A percentile compares a stretch with the other conserved stretches of the same genome.
Conservation (phyloP, 179 eudicot species). For the Patellifolia procumbens region DNA sequence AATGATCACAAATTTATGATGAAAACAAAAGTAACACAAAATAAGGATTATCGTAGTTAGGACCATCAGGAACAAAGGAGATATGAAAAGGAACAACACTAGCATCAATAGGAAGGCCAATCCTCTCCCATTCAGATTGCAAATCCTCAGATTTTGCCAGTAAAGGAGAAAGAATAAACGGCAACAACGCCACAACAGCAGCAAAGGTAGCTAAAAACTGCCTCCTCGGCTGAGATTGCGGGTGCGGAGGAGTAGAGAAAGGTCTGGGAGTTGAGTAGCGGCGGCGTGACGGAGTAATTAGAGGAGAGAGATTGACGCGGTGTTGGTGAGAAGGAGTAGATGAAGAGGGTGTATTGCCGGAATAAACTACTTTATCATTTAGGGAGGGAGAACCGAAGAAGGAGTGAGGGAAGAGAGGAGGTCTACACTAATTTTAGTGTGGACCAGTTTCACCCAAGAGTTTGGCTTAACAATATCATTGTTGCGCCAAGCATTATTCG, state of each 20-base stretch:
- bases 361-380: no score
- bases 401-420: no score
- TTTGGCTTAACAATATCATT: no score
- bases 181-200: slow-evolving; percentile 9
- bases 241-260: not conserved
- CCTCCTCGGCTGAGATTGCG: slow-evolving; percentile 10
- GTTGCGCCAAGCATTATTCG: no score
- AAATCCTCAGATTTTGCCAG: slow-evolving; percentile 45
- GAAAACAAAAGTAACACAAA: no score
- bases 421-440: no score
- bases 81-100: slow-evolving; percentile 95
- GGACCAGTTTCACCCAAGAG: no score
- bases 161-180: slow-evolving; percentile 28
- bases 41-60: slow-evolving; percentile 64
- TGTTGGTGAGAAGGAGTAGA: not conserved
- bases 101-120: slow-evolving; percentile 86
- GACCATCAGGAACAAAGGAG: slow-evolving; percentile 89
- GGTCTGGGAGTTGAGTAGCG: slow-evolving; percentile 8
- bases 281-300: not conserved
- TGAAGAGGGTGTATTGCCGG: slow-evolving; percentile 11
- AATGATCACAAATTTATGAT: no score
- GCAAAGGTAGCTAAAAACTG: slow-evolving; percentile 23
- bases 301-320: not conserved
- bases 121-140: slow-evolving; percentile 89
- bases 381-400: no score